These are phyloP conservation scores for Phytophthora hibernalis DNA, from an alignment of 352 stramenopile species.

Conservation along the genomic window DNA sequence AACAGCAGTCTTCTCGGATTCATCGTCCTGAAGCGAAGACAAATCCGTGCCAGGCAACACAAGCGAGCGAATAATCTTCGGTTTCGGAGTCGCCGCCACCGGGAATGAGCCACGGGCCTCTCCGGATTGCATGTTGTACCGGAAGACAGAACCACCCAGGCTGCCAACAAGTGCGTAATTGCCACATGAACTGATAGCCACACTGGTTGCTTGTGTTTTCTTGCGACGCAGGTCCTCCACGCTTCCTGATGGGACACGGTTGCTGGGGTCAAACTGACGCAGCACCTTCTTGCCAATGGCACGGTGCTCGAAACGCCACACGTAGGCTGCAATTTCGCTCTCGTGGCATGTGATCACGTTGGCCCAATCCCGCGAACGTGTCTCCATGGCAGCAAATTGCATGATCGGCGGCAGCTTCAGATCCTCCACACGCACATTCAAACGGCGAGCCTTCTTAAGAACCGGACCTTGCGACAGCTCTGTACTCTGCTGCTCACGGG, in stretches of 20 bases:
- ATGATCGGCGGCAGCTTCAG: constrained; percentile 93
- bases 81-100: constrained; percentile 71
- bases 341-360: constrained; percentile 96
- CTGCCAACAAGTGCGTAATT: constrained; percentile 96
- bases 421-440: constrained; percentile 86
- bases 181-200: constrained; percentile 91
- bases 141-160: constrained; percentile 91
- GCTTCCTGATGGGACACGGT: constrained; percentile 64
- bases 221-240: constrained; percentile 69
- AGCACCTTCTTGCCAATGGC: constrained; percentile 95
- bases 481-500: constrained; percentile 87
- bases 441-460: constrained; percentile 91
- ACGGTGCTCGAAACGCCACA: constrained; percentile 94
- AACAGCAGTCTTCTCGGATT: constrained; percentile 37
- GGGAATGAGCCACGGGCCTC: constrained; percentile 92
- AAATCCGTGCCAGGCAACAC: constrained; percentile 60
- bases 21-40: constrained; percentile 39
- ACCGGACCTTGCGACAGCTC: constrained; percentile 93
- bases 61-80: constrained; percentile 71
- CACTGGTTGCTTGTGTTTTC: constrained; percentile 72
- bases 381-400: constrained; percentile 92
- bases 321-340: constrained; percentile 93
- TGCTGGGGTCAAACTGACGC: constrained; percentile 83
- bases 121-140: constrained; percentile 97
- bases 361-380: constrained; percentile 89